A percentile compares a stretch with the other conserved stretches of the same genome.
Conservation (phyloP, 805 yeast genomes). For the Metschnikowia vanudenii region DNA sequence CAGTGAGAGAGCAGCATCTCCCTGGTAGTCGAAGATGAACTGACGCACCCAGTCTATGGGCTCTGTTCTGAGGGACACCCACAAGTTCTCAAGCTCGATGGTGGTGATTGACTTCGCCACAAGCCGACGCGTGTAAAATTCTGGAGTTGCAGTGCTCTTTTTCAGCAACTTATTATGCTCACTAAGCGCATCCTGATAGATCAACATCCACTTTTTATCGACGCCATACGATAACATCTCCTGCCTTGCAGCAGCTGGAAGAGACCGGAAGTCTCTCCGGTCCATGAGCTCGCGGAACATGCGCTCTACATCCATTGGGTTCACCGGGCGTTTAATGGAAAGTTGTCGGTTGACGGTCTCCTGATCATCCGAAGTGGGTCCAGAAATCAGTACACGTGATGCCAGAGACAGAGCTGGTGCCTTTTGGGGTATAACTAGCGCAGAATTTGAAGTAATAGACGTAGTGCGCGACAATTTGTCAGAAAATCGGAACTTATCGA, state of each 20-base stretch:
- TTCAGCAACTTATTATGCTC: conserved; percentile 58
- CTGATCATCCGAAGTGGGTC: not conserved
- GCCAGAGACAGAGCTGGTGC: conserved; percentile 12
- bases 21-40: conserved; percentile 72
- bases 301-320: conserved; percentile 63
- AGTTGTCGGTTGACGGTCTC: conserved; percentile 11
- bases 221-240: conserved; percentile 74
- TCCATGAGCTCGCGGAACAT: conserved; percentile 80
- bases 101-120: conserved; percentile 66
- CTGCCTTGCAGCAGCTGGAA: conserved; percentile 69
- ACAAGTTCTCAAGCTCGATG: conserved; percentile 73
- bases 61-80: conserved; percentile 92
- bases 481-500: conserved; percentile 6
- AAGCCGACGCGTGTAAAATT: conserved; percentile 70
- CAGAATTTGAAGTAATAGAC: conserved; percentile 7
- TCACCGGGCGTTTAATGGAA: conserved; percentile 63
- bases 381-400: conserved; percentile 1
- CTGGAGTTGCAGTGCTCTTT: conserved; percentile 52
- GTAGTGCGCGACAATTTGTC: conserved; percentile 8
- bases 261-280: conserved; percentile 69
- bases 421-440: conserved; percentile 4
- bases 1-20: conserved; percentile 72
- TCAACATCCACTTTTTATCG: conserved; percentile 88
- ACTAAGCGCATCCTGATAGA: conserved; percentile 79
- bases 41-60: conserved; percentile 75